These are phyloP conservation scores for Linnemannia zychae DNA, from an alignment of 192 early-diverging fungal genomes.

Conservation along the genomic window DNA sequence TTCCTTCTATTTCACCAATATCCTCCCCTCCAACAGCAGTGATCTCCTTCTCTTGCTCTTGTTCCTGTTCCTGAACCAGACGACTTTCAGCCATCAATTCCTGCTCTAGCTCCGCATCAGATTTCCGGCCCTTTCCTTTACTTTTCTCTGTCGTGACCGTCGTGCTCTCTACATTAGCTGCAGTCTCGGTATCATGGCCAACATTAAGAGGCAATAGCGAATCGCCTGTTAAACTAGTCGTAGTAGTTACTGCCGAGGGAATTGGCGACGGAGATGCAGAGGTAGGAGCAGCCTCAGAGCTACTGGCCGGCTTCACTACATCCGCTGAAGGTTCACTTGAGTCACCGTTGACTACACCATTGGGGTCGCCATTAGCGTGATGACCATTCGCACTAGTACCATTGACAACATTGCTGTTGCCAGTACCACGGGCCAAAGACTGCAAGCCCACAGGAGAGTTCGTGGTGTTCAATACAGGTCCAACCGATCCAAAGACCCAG, in stretches of 20 bases:
- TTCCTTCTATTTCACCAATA: not conserved
- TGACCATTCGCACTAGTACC: not conserved
- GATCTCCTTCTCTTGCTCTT: constrained; percentile 13
- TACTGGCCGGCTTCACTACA: too few species aligned
- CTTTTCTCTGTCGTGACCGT: not conserved
- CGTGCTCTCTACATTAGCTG: not conserved
- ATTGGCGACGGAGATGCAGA: not conserved
- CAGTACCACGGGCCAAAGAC: not conserved
- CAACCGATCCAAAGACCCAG: constrained; percentile 14
- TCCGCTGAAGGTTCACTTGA: not conserved
- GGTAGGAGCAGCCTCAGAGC: not conserved
- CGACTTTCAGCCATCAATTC: not conserved
- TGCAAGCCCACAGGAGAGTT: constrained; percentile 23
- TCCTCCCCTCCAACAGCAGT: not conserved
- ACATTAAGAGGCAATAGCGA: not conserved
- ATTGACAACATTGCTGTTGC: not conserved
- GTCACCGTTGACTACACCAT: not conserved
- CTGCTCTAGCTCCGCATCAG: constrained; percentile 15
- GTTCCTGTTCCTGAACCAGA: not conserved
- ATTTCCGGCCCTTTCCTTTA: constrained; percentile 48
- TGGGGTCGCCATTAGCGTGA: too few species aligned
- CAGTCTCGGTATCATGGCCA: not conserved
- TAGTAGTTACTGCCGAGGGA: not conserved
- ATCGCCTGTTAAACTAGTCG: not conserved
- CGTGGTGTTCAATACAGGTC: not conserved